Base-by-base conservation (phyloP, 1,139 yeast genomes). In the Debaryomyces nepalensis region DNA sequence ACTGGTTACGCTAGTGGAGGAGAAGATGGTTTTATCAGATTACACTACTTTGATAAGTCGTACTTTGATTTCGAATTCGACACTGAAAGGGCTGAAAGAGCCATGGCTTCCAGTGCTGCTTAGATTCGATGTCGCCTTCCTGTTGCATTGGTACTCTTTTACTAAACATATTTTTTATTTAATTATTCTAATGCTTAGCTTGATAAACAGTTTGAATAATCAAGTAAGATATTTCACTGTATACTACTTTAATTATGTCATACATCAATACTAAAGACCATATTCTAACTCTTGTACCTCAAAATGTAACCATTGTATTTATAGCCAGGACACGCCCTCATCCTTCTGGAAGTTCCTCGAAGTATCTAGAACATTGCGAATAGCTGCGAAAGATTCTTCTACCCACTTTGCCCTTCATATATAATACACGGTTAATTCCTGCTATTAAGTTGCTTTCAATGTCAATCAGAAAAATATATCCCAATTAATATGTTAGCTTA, bases 21-120 rank as follows among this genome's bases (percentile, higher is more conserved):
- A 62, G 99, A 93, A 77, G 99, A 93, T 74, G 99, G 98, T 68
- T 88, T 83, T 59, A 87, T 93, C 50, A 88, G 99, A 73, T 81
- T 93, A 54, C 98, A 93, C 68, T 84, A 86, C 58, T 93, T 89
- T 68, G 98, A 91, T 63, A 89, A 89, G 69, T 77, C 87, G 23
- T 93, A 91, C 73, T 90, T 79, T 65, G 98, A 93, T 53, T 93
- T 93, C 71, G 83, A 84, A 64, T 91, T 87, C 61, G 97, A 90
- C 64, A 91, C 88, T 51, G 97, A 90, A 68, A 84, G 88, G 69
- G 84, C 91, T 38, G 90, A 87, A 58, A 66, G 70, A 50, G 74
- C 71, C 39, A 59, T 66, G 54, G 74, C 75, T 47, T 58, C 72
- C 31, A 73, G 70, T 41, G 48, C 53, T 34, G 51, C 57, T 35